Base-by-base conservation (phyloP, 208 protist genomes). In the Angomonas ambiguus region DNA sequence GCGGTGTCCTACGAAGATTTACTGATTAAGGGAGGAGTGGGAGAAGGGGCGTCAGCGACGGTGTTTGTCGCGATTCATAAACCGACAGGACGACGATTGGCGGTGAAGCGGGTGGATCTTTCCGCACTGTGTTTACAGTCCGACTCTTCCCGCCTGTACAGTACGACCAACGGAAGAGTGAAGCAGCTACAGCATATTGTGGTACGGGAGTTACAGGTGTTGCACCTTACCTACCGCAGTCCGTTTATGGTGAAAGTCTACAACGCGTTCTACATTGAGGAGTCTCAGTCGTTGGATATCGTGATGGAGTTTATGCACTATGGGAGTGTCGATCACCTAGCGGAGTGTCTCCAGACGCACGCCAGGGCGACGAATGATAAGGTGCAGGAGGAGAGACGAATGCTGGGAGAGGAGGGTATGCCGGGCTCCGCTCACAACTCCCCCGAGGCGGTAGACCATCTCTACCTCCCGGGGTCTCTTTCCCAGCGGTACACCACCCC, bases 301-400 rank as follows among this genome's bases (percentile, higher is more conserved):
- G 86, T 88, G 32, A 89, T 96, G 85, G 87, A 96, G 84, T 96
- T 91, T 53, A 96, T 96, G 90, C 79, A 94, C 67, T 91, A 88
- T 67, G 90, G 90, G 20, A 84, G 82, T 42, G 72, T 96, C 11
- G 83, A 85, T 56, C 64, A 79, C 62, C 68, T 96, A 8, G 72
- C 74, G 51, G 65, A 59, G 2, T 27, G 20, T 3, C 57, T 88
- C 56, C 72, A 86, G 70, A 65, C 51, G 0, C 74, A 85, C 71
- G 79, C 76, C 33, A 59, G 69, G 28, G 41, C 25, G 30, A 20
- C 49, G 61, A 69, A 65, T 0, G 72, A 76, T 61, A 45, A 56
- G 51, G 71, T 78, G 65, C 67, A 74, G 45, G 24, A 72, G 62
- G 69, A 71, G 32, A 55, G 61, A 4, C 75, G 67, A 0, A 32